Evolutionary conservation across 2,329 filamentous ascomycete genomes (phyloP).

Genomic region (Drechmeria coniospora): DNA sequence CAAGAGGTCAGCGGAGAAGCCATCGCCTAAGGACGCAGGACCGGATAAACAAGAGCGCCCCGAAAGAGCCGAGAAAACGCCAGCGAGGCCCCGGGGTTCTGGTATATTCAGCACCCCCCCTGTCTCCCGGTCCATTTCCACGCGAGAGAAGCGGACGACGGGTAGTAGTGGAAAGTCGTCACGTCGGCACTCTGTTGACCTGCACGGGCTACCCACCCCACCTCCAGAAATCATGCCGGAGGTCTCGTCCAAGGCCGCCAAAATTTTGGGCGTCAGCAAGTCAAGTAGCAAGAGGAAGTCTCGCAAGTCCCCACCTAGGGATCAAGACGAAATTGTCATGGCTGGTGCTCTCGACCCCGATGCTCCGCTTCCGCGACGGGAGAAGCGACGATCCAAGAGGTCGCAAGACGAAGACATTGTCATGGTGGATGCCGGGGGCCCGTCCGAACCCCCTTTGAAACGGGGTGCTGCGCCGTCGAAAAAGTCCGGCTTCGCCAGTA

Average conservation of each 20-base stretch:
- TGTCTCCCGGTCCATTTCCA: conserved; percentile 53
- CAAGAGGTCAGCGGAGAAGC: conserved; percentile 39
- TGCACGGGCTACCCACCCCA: conserved; percentile 51
- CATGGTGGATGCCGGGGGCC: conserved; percentile 20
- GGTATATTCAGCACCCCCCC: conserved; percentile 56
- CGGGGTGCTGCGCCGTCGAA: conserved; percentile 25
- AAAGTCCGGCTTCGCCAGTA: conserved; percentile 38
- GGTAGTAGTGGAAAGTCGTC: conserved; percentile 46
- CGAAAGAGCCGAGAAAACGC: conserved; percentile 27
- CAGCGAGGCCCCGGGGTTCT: conserved; percentile 37
- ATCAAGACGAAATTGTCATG: conserved; percentile 37
- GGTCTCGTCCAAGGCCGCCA: conserved; percentile 63
- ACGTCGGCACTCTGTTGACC: conserved; percentile 53
- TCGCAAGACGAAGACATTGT: conserved; percentile 23
- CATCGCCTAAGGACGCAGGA: conserved; percentile 51
- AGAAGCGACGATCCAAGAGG: conserved; percentile 18
- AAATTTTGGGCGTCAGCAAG: conserved; percentile 48
- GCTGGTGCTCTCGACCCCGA: conserved; percentile 25
- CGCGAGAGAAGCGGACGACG: conserved; percentile 45
- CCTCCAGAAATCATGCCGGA: conserved; percentile 53
- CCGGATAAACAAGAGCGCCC: conserved; percentile 52
- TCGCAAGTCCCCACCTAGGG: conserved; percentile 24
- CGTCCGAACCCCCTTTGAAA: conserved; percentile 17
- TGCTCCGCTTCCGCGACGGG: conserved; percentile 12
- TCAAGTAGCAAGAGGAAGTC: conserved; percentile 25